Conservation (phyloP, 1,284 basidiomycete genomes). For the Dichomitus squalens region DNA sequence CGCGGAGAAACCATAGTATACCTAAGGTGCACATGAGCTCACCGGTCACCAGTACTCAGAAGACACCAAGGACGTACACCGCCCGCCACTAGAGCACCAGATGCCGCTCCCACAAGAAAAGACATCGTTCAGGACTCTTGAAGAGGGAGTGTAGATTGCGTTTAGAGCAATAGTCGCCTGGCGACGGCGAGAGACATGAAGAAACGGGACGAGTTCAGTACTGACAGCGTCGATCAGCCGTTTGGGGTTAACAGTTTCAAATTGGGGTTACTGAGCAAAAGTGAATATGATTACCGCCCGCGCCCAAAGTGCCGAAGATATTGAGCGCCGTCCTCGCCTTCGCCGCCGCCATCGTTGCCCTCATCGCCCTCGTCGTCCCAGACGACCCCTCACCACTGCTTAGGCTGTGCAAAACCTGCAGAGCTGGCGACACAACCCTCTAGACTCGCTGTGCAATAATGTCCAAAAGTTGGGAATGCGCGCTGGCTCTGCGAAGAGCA, state of each 20-base stretch:
- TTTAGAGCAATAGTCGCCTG: not conserved
- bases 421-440: conserved; percentile 2
- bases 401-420: not conserved
- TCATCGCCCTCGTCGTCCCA: not conserved
- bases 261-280: not conserved
- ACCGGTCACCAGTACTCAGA: conserved; percentile 9
- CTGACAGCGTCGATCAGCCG: not conserved
- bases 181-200: not conserved
- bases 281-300: too few relatives aligned
- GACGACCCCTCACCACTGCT: not conserved
- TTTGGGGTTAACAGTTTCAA: not conserved
- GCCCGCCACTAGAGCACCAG: conserved; percentile 28
- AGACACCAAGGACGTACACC: conserved; percentile 19
- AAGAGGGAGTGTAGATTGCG: not conserved
- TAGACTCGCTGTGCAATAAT: conserved; percentile 11
- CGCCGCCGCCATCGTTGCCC: conserved; percentile 8
- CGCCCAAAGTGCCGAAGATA: not conserved
- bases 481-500: conserved; percentile 21
- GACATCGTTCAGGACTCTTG: conserved; percentile 24
- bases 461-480: conserved; percentile 22
- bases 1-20: conserved; percentile 37
- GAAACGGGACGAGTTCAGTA: not conserved
- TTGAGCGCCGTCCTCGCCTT: conserved; percentile 1
- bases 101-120: conserved; percentile 31
- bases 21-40: conserved; percentile 19